Conservation (phyloP, 164 flowering plant species). For the Vitis rupestris region DNA sequence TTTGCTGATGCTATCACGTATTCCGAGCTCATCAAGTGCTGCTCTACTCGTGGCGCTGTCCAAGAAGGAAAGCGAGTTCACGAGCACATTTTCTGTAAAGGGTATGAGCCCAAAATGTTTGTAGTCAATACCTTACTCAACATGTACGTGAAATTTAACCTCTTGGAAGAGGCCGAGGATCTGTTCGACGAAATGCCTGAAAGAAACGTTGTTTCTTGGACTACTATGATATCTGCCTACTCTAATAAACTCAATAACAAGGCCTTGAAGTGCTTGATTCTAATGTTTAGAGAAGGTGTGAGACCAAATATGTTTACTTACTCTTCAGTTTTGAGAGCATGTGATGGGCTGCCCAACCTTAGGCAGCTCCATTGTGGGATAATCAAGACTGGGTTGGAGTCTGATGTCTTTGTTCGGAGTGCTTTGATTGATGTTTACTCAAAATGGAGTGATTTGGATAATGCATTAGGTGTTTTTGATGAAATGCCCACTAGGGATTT, state of each 20-base stretch:
- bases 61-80: constrained; percentile 51
- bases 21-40: constrained; percentile 73
- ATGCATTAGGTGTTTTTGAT: constrained; percentile 51
- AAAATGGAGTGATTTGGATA: constrained; percentile 54
- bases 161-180: constrained; percentile 50
- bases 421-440: constrained; percentile 75
- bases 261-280: constrained; percentile 51
- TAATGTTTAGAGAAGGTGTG: constrained; percentile 74
- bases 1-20: constrained; percentile 62
- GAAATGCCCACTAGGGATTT: constrained; percentile 75
- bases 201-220: constrained; percentile 84
- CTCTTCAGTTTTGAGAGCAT: constrained; percentile 74
- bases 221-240: constrained; percentile 78
- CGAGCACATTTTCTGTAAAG: constrained; percentile 57
- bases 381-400: constrained; percentile 60
- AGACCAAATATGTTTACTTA: constrained; percentile 76
- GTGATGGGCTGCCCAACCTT: constrained; percentile 40
- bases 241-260: constrained; percentile 27
- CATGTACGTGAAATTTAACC: constrained; percentile 63
- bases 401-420: constrained; percentile 80
- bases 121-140: constrained; percentile 52
- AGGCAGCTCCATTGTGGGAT: constrained; percentile 60
- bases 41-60: constrained; percentile 47
- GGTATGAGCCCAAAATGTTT: constrained; percentile 55
- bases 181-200: constrained; percentile 78